Evolutionary conservation across 2,329 filamentous ascomycete genomes (phyloP), one percentile per base, ranked within the genome.

Genomic region (Hymenoscyphus occultus): DNA sequence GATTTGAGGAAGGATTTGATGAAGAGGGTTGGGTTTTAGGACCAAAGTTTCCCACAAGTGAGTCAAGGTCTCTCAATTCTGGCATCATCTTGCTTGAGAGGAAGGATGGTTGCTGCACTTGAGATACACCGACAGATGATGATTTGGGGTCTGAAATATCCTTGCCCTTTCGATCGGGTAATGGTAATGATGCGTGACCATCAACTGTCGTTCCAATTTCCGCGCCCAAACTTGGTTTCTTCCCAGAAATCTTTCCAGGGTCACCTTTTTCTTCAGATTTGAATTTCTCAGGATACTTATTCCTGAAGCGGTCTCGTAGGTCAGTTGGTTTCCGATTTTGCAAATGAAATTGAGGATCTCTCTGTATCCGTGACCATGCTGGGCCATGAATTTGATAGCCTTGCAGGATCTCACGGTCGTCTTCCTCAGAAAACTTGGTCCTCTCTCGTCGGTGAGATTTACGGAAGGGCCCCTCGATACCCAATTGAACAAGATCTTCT

Each of bases 291-390:
- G 85, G 84, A 69, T 86, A 87, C 70, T 86, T 88, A 75, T 89
- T 89, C 56, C 86, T 82, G 39, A 88, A 81, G 28, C 86, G 80
- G 68, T 89, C 86, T 67, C 86, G 80, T 61, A 89, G 74, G 71
- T 89, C 86, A 0, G 86, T 89, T 0, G 86, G 86, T 68, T 87
- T 84, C 56, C 86, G 79, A 65, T 75, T 83, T 4, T 82, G 81
- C n/a, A 89, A 77, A 65, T 85, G 79, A 74, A 86, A 87, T 35
- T 79, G 79, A 14, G 82, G 75, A 66, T 89, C 86, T 42, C 85
- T 80, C 72, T 87, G 86, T 22, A 89, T 89, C 73, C 83, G 85
- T 61, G 86, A 87, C 86, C 87, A 89, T 9, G 85, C 82, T 9
- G 86, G 84, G 0, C 86, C 86, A 71, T 88, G 87, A 3, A 80